phyloP scores from a whole-genome alignment of 192 early-diverging fungal species.

The Coemansia asiatica region DNA sequence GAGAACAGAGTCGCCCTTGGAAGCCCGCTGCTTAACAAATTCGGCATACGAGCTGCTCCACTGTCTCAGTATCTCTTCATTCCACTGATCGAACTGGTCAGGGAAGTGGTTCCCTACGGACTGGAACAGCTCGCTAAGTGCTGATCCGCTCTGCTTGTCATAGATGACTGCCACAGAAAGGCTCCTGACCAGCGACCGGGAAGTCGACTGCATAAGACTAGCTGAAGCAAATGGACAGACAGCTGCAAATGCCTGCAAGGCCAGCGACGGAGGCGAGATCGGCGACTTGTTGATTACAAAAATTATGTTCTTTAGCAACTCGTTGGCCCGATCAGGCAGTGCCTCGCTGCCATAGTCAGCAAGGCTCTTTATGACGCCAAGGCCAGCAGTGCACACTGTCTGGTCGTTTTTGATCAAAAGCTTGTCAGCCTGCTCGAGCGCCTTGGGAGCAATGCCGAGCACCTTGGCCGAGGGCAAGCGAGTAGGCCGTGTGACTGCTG shows the following conservation, averaged over 20 bases:
- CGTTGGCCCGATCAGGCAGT: slow-evolving; percentile 2
- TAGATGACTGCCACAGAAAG: slow-evolving; percentile 31
- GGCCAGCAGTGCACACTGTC: slow-evolving; percentile 8
- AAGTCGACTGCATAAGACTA: slow-evolving; percentile 1
- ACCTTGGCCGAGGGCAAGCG: slow-evolving; percentile 20
- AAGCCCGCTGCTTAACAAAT: slow-evolving; percentile 16
- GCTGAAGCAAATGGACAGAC: slow-evolving; percentile 31
- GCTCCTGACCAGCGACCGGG: slow-evolving; percentile 12
- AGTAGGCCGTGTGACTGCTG: slow-evolving; percentile 19
- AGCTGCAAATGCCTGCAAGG: slow-evolving; percentile 29
- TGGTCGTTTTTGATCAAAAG: slow-evolving; percentile 18
- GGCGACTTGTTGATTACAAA: slow-evolving; percentile 24
- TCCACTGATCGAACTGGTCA: slow-evolving; percentile 18
- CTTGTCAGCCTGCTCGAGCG: slow-evolving; percentile 11
- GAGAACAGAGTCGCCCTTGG: slow-evolving; percentile 20
- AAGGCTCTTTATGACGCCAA: slow-evolving; percentile 26
- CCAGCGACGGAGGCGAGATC: slow-evolving; percentile 27
- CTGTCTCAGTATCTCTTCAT: slow-evolving; percentile 6
- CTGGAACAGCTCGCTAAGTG: slow-evolving; percentile 26
- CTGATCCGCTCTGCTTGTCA: slow-evolving; percentile 21
- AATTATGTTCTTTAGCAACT: slow-evolving; percentile 19
- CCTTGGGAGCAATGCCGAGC: slow-evolving; percentile 6
- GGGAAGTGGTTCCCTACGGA: slow-evolving; percentile 26
- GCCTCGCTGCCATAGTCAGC: slow-evolving; percentile 24
- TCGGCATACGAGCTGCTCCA: slow-evolving; percentile 19